phyloP scores from a whole-genome alignment of 2,329 filamentous ascomycete genomes.

The Hawksworthiomyces lignivorus region DNA sequence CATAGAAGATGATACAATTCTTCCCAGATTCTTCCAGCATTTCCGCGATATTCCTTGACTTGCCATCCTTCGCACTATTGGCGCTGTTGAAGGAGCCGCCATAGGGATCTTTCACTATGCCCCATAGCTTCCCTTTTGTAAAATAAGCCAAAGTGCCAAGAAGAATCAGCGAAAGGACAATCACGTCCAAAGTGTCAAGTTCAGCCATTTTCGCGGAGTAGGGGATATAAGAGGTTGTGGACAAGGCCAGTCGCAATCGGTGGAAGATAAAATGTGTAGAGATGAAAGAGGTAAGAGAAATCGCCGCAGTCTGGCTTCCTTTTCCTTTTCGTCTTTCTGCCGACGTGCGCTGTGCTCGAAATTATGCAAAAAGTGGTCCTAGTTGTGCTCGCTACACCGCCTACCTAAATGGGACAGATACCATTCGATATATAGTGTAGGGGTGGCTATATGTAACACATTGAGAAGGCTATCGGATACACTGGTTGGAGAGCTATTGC shows the following conservation, averaged over 20 bases:
- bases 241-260: too few species aligned
- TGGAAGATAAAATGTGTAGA: too few species aligned
- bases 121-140: conserved; percentile 95
- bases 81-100: conserved; percentile 64
- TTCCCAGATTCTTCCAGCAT: conserved; percentile 94
- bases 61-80: conserved; percentile 65
- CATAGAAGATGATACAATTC: conserved; percentile 98
- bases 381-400: conserved; percentile 4
- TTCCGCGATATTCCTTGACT: conserved; percentile 86
- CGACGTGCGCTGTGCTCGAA: too few species aligned
- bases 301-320: too few species aligned
- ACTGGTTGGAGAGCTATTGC: not conserved
- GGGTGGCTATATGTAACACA: not conserved
- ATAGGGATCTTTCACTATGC: conserved; percentile 79
- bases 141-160: conserved; percentile 90
- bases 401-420: conserved; percentile 4
- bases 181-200: conserved; percentile 88
- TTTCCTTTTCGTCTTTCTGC: not conserved
- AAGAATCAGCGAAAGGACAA: conserved; percentile 81
- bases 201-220: conserved; percentile 65
- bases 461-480: not conserved
- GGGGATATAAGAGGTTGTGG: too few species aligned
- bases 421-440: too few species aligned
- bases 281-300: too few species aligned
- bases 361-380: too few species aligned